Evolutionary conservation across 1,284 basidiomycete species (phyloP).

Genomic region (Melampsora americana): DNA sequence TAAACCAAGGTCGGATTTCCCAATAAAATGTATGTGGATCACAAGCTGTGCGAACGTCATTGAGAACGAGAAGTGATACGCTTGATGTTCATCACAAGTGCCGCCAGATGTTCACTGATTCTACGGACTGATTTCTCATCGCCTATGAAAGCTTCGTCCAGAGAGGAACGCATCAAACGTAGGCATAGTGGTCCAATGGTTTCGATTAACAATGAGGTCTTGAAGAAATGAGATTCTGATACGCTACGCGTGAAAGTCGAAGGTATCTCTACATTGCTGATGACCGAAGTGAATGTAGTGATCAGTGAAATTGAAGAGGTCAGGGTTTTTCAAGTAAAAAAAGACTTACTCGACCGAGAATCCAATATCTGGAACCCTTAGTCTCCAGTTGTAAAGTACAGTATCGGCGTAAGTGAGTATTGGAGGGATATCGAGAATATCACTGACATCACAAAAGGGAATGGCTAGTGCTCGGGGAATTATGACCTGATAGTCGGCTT

Average conservation of each 20-base stretch:
- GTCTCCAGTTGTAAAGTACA: slow-evolving; percentile 84
- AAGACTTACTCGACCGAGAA: slow-evolving; percentile 48
- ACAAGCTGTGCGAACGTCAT: slow-evolving; percentile 68
- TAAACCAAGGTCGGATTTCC: slow-evolving; percentile 85
- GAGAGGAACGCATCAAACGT: slow-evolving; percentile 75
- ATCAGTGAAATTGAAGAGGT: slow-evolving; percentile 47
- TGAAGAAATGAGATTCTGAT: slow-evolving; percentile 87
- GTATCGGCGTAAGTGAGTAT: slow-evolving; percentile 89
- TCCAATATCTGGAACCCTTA: slow-evolving; percentile 51
- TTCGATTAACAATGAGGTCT: slow-evolving; percentile 85
- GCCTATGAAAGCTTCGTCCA: slow-evolving; percentile 88
- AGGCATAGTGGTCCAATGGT: slow-evolving; percentile 81
- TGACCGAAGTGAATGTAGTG: slow-evolving; percentile 48
- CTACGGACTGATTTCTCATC: slow-evolving; percentile 72
- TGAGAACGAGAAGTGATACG: slow-evolving; percentile 65
- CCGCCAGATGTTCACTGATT: slow-evolving; percentile 69
- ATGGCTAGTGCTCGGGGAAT: slow-evolving; percentile 73
- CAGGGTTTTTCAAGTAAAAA: slow-evolving; percentile 44
- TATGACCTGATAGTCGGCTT: slow-evolving; percentile 53
- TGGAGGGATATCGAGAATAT: slow-evolving; percentile 77
- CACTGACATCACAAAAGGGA: slow-evolving; percentile 73
- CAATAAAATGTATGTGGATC: slow-evolving; percentile 78
- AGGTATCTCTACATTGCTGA: slow-evolving; percentile 63
- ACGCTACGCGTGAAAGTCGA: slow-evolving; percentile 74
- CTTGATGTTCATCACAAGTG: slow-evolving; percentile 67